Evolutionary conservation across 768 basidiomycete species (phyloP).

Genomic region (Kwoniella newhampshirensis): DNA sequence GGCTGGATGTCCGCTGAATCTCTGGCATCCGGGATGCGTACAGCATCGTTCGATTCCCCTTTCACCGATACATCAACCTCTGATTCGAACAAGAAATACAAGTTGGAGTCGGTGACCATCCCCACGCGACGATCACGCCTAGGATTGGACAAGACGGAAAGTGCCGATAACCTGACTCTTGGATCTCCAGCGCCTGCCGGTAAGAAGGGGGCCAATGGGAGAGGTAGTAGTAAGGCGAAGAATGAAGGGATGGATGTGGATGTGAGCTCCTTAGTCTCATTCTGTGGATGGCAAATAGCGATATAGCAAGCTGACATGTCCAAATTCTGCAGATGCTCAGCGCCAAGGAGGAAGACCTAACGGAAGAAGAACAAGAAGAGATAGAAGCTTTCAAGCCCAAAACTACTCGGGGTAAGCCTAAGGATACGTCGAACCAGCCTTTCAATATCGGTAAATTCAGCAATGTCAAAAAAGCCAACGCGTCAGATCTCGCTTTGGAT

Average conservation of each 20-base stretch:
- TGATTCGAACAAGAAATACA: conserved; percentile 11
- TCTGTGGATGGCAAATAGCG: no score
- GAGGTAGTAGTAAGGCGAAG: conserved; percentile 18
- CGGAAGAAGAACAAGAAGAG: background rate
- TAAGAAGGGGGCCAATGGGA: conserved; percentile 10
- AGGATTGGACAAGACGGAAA: conserved; percentile 35
- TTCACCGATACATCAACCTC: conserved; percentile 11
- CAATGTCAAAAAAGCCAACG: conserved; percentile 20
- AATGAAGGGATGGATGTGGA: conserved; percentile 21
- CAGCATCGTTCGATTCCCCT: conserved; percentile 12
- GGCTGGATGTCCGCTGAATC: background rate
- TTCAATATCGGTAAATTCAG: conserved; percentile 44
- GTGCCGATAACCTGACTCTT: conserved; percentile 42
- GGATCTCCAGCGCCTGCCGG: conserved; percentile 17
- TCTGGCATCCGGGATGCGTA: no score
- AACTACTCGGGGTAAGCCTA: conserved; percentile 22
- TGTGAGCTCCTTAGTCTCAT: background rate
- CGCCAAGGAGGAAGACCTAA: no score
- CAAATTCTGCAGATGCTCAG: background rate
- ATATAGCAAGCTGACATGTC: background rate
- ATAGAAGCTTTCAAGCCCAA: background rate
- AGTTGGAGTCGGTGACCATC: conserved; percentile 34
- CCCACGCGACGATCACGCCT: conserved; percentile 38
- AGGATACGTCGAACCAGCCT: conserved; percentile 16
- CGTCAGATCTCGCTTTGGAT: conserved; percentile 16